phyloP scores from a whole-genome alignment of 495 filamentous ascomycete genomes.

The Cercophora newfieldiana region DNA sequence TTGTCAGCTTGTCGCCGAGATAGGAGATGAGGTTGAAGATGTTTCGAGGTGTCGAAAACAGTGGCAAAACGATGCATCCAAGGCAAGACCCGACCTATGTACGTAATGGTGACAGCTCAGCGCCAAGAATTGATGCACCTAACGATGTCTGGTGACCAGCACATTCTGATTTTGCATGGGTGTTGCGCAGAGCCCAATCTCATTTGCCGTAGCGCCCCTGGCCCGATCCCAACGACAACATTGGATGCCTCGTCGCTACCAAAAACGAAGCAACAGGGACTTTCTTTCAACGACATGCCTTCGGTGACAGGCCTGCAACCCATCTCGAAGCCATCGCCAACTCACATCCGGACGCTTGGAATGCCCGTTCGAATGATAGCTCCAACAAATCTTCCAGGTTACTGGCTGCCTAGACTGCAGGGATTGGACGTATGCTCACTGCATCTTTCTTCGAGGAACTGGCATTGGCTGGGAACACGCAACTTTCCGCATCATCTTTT shows the following conservation, averaged over 20 bases:
- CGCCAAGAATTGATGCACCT: background rate
- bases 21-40: background rate
- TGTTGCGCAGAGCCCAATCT: background rate
- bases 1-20: background rate
- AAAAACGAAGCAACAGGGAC: background rate
- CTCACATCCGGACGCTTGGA: no score
- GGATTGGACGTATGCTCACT: no score
- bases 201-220: background rate
- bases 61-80: no score
- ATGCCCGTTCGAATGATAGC: no score
- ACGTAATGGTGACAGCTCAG: background rate
- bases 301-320: no score
- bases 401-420: no score
- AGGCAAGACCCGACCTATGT: background rate
- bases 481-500: no score
- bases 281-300: no score
- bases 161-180: background rate
- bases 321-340: no score
- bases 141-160: background rate
- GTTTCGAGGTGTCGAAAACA: background rate
- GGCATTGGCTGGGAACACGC: no score
- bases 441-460: no score
- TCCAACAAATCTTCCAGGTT: no score
- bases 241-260: background rate
- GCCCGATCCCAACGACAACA: background rate